Evolutionary conservation across 106 monocot species (phyloP).

Genomic region (Acanthochlamys bracteata): DNA sequence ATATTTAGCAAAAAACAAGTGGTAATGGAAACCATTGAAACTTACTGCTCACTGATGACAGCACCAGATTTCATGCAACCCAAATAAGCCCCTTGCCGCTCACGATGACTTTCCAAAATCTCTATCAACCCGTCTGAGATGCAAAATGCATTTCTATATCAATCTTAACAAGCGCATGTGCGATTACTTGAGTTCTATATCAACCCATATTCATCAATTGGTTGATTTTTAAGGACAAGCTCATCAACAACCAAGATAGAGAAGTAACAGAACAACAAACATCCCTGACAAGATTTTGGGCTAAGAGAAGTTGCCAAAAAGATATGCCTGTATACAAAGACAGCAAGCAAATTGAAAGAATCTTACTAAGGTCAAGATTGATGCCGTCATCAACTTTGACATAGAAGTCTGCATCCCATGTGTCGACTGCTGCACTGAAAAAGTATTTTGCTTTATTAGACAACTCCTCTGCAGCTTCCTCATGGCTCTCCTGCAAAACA

Average conservation of each 20-base stretch:
- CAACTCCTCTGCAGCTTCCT: constrained; percentile 87
- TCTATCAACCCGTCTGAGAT: constrained; percentile 70
- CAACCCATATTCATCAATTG: too few species aligned
- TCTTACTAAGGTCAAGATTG: constrained; percentile 71
- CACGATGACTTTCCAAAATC: constrained; percentile 72
- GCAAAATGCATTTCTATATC: too few species aligned
- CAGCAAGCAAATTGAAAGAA: constrained; percentile 2
- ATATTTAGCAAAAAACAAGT: too few species aligned
- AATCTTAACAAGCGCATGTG: too few species aligned
- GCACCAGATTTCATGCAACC: constrained; percentile 98
- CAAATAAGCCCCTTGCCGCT: constrained; percentile 59
- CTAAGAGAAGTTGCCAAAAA: too few species aligned
- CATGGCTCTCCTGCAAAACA: constrained; percentile 66
- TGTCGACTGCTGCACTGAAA: constrained; percentile 81
- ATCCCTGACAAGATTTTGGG: too few species aligned
- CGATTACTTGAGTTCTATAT: too few species aligned
- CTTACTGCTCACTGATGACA: constrained; percentile 86
- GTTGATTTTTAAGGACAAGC: too few species aligned
- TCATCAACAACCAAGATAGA: too few species aligned
- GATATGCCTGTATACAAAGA: too few species aligned
- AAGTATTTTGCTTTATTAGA: constrained; percentile 92
- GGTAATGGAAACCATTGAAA: too few species aligned
- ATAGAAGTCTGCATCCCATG: constrained; percentile 98
- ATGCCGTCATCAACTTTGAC: constrained; percentile 95
- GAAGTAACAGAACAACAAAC: too few species aligned